A percentile compares a stretch with the other conserved stretches of the same genome.
Evolutionary conservation across 768 basidiomycete species (phyloP).

Genomic region (Xerocomellus chrysenteron): DNA sequence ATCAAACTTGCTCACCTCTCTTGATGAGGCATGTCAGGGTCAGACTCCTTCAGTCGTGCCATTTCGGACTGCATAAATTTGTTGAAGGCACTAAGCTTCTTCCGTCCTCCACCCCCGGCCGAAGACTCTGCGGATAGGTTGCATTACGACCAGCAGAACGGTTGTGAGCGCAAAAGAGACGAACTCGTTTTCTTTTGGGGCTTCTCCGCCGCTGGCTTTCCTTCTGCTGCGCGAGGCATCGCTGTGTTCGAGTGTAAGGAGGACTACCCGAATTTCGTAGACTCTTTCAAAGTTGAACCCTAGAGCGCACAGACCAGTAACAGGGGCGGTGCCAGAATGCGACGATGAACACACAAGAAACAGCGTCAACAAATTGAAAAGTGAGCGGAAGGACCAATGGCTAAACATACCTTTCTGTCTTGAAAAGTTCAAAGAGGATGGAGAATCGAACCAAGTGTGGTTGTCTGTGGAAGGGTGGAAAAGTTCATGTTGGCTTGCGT

Average conservation of each 20-base stretch:
- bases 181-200: slow-evolving; percentile 54
- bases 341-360: slow-evolving; percentile 1
- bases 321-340: slow-evolving; percentile 26
- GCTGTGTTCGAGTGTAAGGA: slow-evolving; percentile 11
- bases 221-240: slow-evolving; percentile 43
- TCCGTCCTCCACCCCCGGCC: slow-evolving; percentile 49
- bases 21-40: slow-evolving; percentile 70
- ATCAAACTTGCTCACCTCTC: slow-evolving; percentile 51
- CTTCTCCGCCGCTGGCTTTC: slow-evolving; percentile 45
- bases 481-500: slow-evolving; percentile 50
- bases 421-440: slow-evolving; percentile 7
- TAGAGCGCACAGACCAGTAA: slow-evolving; percentile 30
- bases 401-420: slow-evolving; percentile 12
- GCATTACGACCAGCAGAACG: slow-evolving; percentile 18
- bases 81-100: slow-evolving; percentile 70
- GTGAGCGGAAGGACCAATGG: neutral
- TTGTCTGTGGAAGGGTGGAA: slow-evolving; percentile 42
- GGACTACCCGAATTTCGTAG: slow-evolving; percentile 10
- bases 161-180: slow-evolving; percentile 22
- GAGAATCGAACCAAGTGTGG: slow-evolving; percentile 29
- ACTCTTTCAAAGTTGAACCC: slow-evolving; percentile 16
- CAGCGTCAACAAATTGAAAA: slow-evolving; percentile 6
- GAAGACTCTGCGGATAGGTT: slow-evolving; percentile 47
- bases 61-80: slow-evolving; percentile 81
- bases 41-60: slow-evolving; percentile 72